These are phyloP conservation scores for Candida incommunis DNA, from an alignment of 805 yeast genomes.

Conservation along the genomic window DNA sequence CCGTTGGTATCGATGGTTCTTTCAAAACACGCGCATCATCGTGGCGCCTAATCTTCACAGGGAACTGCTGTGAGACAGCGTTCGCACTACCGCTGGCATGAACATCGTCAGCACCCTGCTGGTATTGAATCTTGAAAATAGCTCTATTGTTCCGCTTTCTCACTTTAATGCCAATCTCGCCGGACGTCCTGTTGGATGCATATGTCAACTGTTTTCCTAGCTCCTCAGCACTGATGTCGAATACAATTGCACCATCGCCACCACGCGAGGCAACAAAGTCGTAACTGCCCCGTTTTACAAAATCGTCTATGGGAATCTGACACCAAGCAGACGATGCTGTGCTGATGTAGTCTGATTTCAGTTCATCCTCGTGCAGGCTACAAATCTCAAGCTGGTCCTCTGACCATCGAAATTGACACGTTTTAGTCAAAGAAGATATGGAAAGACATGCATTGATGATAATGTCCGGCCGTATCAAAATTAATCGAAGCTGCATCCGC, in stretches of 20 bases:
- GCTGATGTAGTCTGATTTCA: not conserved
- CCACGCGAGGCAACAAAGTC: not conserved
- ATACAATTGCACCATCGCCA: not conserved
- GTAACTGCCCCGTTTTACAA: too few relatives aligned
- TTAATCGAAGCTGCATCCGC: not conserved
- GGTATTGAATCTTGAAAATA: not conserved
- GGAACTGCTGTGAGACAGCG: not conserved
- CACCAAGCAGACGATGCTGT: not conserved
- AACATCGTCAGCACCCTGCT: not conserved
- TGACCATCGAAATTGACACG: not conserved
- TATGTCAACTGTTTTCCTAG: not conserved
- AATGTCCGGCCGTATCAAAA: not conserved
- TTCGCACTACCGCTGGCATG: not conserved
- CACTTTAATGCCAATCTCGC: not conserved
- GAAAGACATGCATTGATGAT: not conserved
- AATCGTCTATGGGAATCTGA: not conserved
- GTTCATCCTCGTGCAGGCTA: not conserved
- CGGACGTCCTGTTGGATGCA: not conserved
- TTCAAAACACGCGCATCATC: not conserved
- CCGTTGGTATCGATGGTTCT: not conserved
- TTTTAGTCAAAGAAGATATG: not conserved
- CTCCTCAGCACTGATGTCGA: not conserved
- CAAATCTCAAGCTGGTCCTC: not conserved
- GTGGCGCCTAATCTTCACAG: not conserved
- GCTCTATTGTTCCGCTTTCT: not conserved